These are phyloP conservation scores for Emergomyces orientalis DNA, from an alignment of 2,329 filamentous ascomycete species.

Conservation along the genomic window DNA sequence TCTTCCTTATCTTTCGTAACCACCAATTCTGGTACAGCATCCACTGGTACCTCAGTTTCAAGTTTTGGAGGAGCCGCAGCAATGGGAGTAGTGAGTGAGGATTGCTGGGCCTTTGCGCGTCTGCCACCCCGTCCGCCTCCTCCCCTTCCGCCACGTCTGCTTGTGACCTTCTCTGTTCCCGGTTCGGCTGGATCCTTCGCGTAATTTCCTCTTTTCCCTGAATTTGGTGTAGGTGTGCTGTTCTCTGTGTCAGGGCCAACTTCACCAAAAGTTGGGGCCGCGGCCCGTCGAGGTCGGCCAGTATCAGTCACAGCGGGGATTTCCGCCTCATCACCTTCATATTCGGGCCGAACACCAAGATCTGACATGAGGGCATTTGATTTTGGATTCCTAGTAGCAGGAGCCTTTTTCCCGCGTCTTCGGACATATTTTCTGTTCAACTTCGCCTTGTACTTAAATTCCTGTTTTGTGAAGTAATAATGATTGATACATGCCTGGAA, in stretches of 20 bases:
- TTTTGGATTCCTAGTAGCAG: conserved; percentile 31
- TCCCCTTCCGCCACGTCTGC: conserved; percentile 27
- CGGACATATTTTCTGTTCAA: conserved; percentile 39
- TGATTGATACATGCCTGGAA: conserved; percentile 43
- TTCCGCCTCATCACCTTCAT: conserved; percentile 37
- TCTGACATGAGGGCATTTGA: conserved; percentile 43
- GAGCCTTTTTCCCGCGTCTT: conserved; percentile 30
- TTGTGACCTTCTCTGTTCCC: conserved; percentile 26
- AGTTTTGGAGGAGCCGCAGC: conserved; percentile 21
- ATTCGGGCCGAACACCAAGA: conserved; percentile 35
- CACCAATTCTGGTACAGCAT: not conserved
- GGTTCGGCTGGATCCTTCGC: conserved; percentile 28
- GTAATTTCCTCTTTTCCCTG: conserved; percentile 27
- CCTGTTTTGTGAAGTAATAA: conserved; percentile 43
- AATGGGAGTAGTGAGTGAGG: conserved; percentile 16
- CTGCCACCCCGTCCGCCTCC: conserved; percentile 19
- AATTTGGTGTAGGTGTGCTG: conserved; percentile 27
- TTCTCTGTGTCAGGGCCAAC: conserved; percentile 23
- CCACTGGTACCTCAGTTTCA: conserved; percentile 18
- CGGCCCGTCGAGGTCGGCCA: conserved; percentile 41
- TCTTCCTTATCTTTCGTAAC: conserved; percentile 12
- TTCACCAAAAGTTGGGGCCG: conserved; percentile 41
- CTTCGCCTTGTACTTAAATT: conserved; percentile 43
- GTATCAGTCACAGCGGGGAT: conserved; percentile 40
- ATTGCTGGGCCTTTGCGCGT: conserved; percentile 27